These are phyloP conservation scores for Somion occarium DNA, from an alignment of 1,284 basidiomycete species.

Conservation along the genomic window DNA sequence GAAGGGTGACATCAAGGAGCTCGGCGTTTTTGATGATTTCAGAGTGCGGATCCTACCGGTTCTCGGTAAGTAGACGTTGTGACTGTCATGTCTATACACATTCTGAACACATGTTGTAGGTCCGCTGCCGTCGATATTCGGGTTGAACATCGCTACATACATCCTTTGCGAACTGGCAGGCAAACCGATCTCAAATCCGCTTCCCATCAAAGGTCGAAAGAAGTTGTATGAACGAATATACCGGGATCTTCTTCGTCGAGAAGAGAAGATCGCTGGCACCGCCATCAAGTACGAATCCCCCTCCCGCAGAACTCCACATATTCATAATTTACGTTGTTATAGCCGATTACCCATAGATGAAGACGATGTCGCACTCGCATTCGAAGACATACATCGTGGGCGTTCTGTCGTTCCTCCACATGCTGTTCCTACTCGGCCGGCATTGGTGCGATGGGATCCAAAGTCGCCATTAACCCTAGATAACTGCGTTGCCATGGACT, in stretches of 20 bases:
- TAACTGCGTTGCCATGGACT: conserved; percentile 82
- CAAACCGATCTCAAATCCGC: conserved; percentile 76
- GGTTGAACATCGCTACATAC: conserved; percentile 83
- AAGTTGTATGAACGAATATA: conserved; percentile 84
- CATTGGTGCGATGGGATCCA: conserved; percentile 79
- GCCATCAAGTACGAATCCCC: conserved; percentile 23
- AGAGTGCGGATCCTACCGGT: conserved; percentile 88
- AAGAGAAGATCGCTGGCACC: conserved; percentile 56
- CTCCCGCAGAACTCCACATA: neutral
- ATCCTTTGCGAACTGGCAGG: conserved; percentile 80
- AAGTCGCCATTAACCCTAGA: conserved; percentile 55
- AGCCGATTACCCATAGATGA: conserved; percentile 77
- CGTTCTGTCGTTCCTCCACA: conserved; percentile 77
- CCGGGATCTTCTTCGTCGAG: conserved; percentile 68
- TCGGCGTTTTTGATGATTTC: conserved; percentile 92
- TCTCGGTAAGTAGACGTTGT: conserved; percentile 46
- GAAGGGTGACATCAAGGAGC: conserved; percentile 87
- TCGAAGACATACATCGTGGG: conserved; percentile 84
- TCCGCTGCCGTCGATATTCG: conserved; percentile 84
- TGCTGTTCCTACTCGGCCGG: conserved; percentile 64
- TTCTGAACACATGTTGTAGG: conserved; percentile 34
- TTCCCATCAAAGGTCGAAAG: conserved; percentile 78
- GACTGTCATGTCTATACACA: conserved; percentile 10
- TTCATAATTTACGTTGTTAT: neutral
- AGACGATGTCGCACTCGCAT: conserved; percentile 78